Evolutionary conservation across 176 grass and related monocot genomes (phyloP), one percentile per base, ranked within the genome.

Genomic region (Eragrostis curvula): DNA sequence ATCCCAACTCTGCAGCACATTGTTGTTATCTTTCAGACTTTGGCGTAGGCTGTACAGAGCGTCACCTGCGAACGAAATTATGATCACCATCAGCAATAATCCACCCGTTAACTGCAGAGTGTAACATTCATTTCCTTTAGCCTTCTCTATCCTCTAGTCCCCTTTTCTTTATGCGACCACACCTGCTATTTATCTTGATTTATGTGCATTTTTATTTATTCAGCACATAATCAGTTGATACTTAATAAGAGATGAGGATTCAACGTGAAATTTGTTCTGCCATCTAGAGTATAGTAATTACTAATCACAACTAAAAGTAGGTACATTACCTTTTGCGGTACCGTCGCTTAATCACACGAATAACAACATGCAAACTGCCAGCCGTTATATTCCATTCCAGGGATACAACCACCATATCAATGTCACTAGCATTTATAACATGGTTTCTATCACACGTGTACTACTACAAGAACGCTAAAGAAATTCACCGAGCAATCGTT

Each of bases 1-100:
- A 86, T 92, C 93, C 93, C 93, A 96, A 85, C 90, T 96, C 75
- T 96, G 90, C 29, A 96, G 76, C 53, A 96, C 93, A 70, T 81
- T 96, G 61, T 77, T 83, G 45, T 76, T 40, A 88, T 96, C 93
- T 68, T 84, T 96, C 53, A 96, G 87, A 39, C 74, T 96, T 79
- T 75, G 86, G 5, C 84, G 88, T 40, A 96, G 74, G 57, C 75
- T 90, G 70, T 61, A 87, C 64, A 96, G 87, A 68, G 93, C 93
- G 92, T 96, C 93, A 84, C 90, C 93, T 96, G 62, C 57, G 58
- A 77, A 70, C 82, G 70, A 78, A 49, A 56, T 0, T 27, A 86
- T 46, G 49, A 61, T 86, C 62, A 85, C 12, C 32, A 79, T 86
- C 69, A 86, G 61, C 18, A 83, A 79, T 40, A 41, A 41, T 72